Percentiles rank a stretch among this genome's conserved stretches.
phyloP scores from a whole-genome alignment of 305 asterid species.

The Fraxinus dipetala region DNA sequence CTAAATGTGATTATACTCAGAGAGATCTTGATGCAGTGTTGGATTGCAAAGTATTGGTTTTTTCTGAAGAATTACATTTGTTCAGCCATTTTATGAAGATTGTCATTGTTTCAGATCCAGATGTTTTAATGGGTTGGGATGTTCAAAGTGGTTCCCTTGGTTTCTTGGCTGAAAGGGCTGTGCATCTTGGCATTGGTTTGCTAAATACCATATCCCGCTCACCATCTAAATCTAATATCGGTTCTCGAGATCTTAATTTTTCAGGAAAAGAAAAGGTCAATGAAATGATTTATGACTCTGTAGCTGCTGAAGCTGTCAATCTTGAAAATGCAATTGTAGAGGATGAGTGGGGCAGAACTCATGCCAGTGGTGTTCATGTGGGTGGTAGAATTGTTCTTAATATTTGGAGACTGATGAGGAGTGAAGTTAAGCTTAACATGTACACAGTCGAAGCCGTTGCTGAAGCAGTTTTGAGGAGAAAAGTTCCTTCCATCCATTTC shows the following conservation, averaged over 20 bases:
- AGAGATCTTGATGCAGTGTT: constrained; percentile 68
- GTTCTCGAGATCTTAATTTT: constrained; percentile 37
- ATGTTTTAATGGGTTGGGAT: constrained; percentile 95
- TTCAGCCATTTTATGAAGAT: constrained; percentile 58
- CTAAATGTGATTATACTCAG: constrained; percentile 35
- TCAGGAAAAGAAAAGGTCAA: constrained; percentile 39
- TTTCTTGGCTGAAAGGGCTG: constrained; percentile 95
- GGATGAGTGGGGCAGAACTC: constrained; percentile 99
- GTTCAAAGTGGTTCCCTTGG: constrained; percentile 96
- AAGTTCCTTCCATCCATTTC: constrained; percentile 71
- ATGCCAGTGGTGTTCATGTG: constrained; percentile 95
- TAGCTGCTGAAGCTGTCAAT: constrained; percentile 39
- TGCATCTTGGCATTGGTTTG: constrained; percentile 75
- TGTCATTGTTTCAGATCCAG: constrained; percentile 68
- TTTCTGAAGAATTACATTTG: constrained; percentile 59
- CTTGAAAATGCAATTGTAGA: constrained; percentile 63
- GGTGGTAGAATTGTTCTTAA: constrained; percentile 95
- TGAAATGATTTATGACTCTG: constrained; percentile 45
- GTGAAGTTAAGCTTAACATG: constrained; percentile 83
- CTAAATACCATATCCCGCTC: constrained; percentile 75
- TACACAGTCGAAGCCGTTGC: constrained; percentile 88
- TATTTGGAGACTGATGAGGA: constrained; percentile 91
- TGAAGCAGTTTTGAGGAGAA: constrained; percentile 82
- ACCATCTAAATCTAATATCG: constrained; percentile 45
- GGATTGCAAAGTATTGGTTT: constrained; percentile 50